Percentiles rank a stretch among this genome's conserved stretches.
These are phyloP conservation scores for Leccinum olivaceopallidum DNA, from an alignment of 768 basidiomycete species.

Conservation along the genomic window DNA sequence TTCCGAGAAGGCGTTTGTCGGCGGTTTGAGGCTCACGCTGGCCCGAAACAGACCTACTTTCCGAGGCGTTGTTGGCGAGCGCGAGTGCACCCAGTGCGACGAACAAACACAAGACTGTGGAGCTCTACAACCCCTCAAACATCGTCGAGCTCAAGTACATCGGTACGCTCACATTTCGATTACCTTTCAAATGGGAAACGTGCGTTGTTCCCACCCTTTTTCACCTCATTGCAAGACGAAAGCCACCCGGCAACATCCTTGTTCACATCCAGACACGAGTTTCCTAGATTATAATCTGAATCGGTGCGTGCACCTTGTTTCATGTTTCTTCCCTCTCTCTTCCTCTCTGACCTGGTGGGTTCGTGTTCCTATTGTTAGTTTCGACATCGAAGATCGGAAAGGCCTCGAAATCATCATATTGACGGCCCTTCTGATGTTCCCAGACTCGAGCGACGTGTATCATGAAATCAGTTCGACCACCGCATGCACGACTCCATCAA, in stretches of 20 bases:
- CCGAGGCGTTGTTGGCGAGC: slow-evolving; percentile 68
- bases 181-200: slow-evolving; percentile 85
- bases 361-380: slow-evolving; percentile 41
- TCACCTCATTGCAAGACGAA: slow-evolving; percentile 28
- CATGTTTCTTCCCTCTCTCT: not conserved
- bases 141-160: slow-evolving; percentile 72
- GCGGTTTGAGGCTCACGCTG: not conserved
- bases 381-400: slow-evolving; percentile 83
- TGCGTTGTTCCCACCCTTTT: slow-evolving; percentile 37
- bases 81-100: slow-evolving; percentile 63
- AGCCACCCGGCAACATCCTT: slow-evolving; percentile 39
- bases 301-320: slow-evolving; percentile 41
- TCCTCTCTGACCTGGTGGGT: not conserved
- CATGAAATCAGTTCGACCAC: slow-evolving; percentile 34
- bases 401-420: slow-evolving; percentile 82
- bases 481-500: slow-evolving; percentile 7
- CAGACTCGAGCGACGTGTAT: slow-evolving; percentile 62
- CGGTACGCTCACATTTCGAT: slow-evolving; percentile 72
- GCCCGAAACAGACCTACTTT: slow-evolving; percentile 60
- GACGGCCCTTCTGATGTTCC: slow-evolving; percentile 74
- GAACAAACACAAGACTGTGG: slow-evolving; percentile 72
- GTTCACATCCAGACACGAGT: slow-evolving; percentile 59
- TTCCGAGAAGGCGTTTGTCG: not conserved
- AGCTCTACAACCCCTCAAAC: slow-evolving; percentile 72
- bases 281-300: slow-evolving; percentile 87